Percentiles rank a stretch among this genome's conserved stretches.
phyloP scores from a whole-genome alignment of 2,329 filamentous ascomycete species.

The Aspergillus clavatus region DNA sequence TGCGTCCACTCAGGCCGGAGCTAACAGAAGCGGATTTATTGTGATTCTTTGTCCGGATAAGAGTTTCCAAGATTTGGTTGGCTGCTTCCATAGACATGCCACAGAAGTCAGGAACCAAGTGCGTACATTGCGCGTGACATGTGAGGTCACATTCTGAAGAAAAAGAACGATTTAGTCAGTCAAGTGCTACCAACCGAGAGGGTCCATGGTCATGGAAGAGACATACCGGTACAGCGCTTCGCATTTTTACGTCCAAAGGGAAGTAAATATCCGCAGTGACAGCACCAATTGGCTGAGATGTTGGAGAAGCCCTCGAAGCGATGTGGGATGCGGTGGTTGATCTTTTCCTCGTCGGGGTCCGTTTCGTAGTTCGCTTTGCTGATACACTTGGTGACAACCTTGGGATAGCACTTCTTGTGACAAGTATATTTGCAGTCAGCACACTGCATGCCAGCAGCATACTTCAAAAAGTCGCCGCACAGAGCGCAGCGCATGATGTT shows the following conservation, averaged over 20 bases:
- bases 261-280: slow-evolving; percentile 93
- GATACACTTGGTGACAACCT: slow-evolving; percentile 98
- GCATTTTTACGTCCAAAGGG: slow-evolving; percentile 94
- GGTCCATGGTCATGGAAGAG: not conserved
- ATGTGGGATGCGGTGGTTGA: slow-evolving; percentile 98
- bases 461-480: slow-evolving; percentile 97
- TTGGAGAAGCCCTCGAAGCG: slow-evolving; percentile 96
- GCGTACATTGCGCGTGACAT: slow-evolving; percentile 83
- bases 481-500: slow-evolving; percentile 99
- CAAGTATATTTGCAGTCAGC: slow-evolving; percentile 99
- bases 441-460: slow-evolving; percentile 98
- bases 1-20: slow-evolving; percentile 59
- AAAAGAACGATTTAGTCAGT: slow-evolving; percentile 1
- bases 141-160: slow-evolving; percentile 78
- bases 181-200: not conserved
- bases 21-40: slow-evolving; percentile 52
- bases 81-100: slow-evolving; percentile 98
- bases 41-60: slow-evolving; percentile 73
- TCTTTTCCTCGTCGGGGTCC: slow-evolving; percentile 97
- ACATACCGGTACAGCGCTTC: slow-evolving; percentile 76
- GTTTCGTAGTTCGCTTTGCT: slow-evolving; percentile 98
- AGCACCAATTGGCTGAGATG: slow-evolving; percentile 98
- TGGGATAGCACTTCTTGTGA: slow-evolving; percentile 93
- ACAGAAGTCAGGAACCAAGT: slow-evolving; percentile 96
- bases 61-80: slow-evolving; percentile 85